Conservation (phyloP, 495 filamentous ascomycete genomes). For the Tuber aestivum region DNA sequence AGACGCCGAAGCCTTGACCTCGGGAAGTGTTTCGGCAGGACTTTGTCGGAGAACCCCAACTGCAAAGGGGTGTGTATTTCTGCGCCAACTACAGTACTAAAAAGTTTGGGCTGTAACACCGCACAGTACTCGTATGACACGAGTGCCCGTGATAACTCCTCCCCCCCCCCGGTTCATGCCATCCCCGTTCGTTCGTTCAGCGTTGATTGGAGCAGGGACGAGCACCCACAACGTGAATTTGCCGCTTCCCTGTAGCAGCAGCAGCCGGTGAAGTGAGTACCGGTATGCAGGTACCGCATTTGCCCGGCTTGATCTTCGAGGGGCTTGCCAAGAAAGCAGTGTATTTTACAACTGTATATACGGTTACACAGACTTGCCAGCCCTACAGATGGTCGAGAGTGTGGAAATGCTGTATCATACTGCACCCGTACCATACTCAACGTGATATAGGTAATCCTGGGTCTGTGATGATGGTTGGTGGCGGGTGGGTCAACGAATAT, state of each 20-base stretch:
- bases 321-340: not conserved
- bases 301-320: not conserved
- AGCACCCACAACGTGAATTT: not conserved
- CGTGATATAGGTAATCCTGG: not conserved
- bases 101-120: not conserved
- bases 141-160: not conserved
- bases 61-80: not conserved
- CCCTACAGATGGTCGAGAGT: not conserved
- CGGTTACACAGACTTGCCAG: not conserved
- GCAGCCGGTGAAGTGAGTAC: not conserved
- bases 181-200: not conserved
- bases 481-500: not conserved
- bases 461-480: not conserved
- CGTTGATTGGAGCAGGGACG: not conserved
- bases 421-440: not conserved
- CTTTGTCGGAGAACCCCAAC: not conserved
- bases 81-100: not conserved
- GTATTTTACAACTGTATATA: no score
- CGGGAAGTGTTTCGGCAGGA: not conserved
- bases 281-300: no score
- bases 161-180: not conserved
- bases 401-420: not conserved
- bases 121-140: not conserved
- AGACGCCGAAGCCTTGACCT: constrained; percentile 1
- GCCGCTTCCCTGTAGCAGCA: not conserved